Evolutionary conservation across 1,284 basidiomycete genomes (phyloP), one percentile per base, ranked within the genome.

Genomic region (Afroboletus lepidellus): DNA sequence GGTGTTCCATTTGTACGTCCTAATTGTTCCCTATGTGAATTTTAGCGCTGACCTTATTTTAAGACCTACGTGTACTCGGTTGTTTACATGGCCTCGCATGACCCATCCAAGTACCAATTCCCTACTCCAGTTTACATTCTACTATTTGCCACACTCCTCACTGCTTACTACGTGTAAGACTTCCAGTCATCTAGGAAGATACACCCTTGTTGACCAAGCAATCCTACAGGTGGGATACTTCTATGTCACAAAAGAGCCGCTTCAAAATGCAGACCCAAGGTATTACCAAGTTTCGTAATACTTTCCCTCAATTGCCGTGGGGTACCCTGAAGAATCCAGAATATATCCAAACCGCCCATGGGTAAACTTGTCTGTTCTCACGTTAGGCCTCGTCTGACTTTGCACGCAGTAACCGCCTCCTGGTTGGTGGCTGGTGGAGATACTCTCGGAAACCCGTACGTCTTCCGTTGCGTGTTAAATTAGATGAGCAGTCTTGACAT

Each of bases 251-350:
- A 69, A 99, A 99, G 77, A 95, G 92, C 58, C 85, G 88, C 58
- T 98, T 98, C 83, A 96, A 97, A 71, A 96, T 98, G 89, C 90
- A 97, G 70, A 89, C 90, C 38, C 92, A 94, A 65, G 94, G 93
- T 30, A 91, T 92, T 61, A 89, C 84, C 66, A 80, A 82, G 49
- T 90, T 88, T 74, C 88, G 94, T 65, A 87, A 86, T 64, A 88
- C 94, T 0, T 99, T 99, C 85, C 96, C 96, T 50, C 92, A 96
- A 67, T 77, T 98, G 24, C 96, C 96, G 1, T 84, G 92, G 72
- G 83, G 85, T 54, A 87, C 84, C n/a, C 74, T 98, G 59, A 73
- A 92, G 68, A 88, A 98, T 71, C 96, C 97, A 12, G 87, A 85
- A 16, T 98, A 78, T 70, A 90, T 99, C 60, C 89, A 98, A 73